Evolutionary conservation across 495 filamentous ascomycete genomes (phyloP), one percentile per base, ranked within the genome.

Genomic region (Hypoxylon rickii): DNA sequence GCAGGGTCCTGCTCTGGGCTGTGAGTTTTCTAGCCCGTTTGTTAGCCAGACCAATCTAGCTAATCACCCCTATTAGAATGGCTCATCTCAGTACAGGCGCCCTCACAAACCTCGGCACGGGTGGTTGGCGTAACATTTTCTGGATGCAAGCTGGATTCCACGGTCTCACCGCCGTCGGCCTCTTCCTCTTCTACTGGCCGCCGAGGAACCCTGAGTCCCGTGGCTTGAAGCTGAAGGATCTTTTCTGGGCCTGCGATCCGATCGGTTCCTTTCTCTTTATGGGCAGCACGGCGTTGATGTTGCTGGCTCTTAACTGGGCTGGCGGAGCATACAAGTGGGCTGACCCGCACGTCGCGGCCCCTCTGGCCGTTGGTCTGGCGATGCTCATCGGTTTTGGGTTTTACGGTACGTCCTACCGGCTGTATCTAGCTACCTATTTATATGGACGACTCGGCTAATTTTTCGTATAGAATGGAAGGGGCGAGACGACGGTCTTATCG

Each of bases 71-170:
- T 34, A 26, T 21, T 26, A 79, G 76, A 18, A 60, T 78, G 38
- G 79, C 75, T 11, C 60, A 69, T 12, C 60, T 82, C 2, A 74
- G 75, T 26, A 77, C 79, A 3, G 79, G 79, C 7, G 79, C 70
- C n/a, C 72, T 81, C 3, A 81, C 79, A 0, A 79, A 81, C 42
- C 51, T 65, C 1, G 68, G 63, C 57, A 38, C 69, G 1, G 58
- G 54, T 0, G 80, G 80, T 15, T 83, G 80, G 80, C 70, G 80
- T 2, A 72, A 75, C 44, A 82, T 82, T 44, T 83, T 82, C 67
- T 83, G 79, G 80, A 80, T 83, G 12, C 80, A 83, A 65, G 80
- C 80, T 0, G 78, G 70, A 1, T 77, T 82, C 55, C 80, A 82
- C 42, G 67, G 66, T 13, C 55, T 69, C 7, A 79, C 76, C 1